phyloP scores from a whole-genome alignment of 192 early-diverging fungal genomes.

The Rhizophagus sp. region DNA sequence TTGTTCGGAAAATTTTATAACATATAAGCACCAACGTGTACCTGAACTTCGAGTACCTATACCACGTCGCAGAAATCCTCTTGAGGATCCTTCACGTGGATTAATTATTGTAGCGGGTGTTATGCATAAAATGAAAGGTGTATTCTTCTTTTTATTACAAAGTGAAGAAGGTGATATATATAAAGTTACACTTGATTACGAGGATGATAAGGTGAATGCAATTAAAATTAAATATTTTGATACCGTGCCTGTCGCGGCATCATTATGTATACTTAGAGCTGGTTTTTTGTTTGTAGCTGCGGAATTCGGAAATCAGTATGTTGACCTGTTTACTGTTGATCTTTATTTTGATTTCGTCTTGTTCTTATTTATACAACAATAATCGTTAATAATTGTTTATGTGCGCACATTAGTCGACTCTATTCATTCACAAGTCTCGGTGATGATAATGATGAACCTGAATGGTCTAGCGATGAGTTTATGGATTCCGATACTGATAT shows the following conservation, averaged over 20 bases:
- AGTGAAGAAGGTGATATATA: slow-evolving; percentile 92
- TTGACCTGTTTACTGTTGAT: slow-evolving; percentile 18
- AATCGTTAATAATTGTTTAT: too few relatives aligned
- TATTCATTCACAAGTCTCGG: slow-evolving; percentile 95
- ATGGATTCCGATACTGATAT: slow-evolving; percentile 56
- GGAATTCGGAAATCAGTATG: slow-evolving; percentile 94
- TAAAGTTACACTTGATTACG: slow-evolving; percentile 87
- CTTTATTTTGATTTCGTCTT: background rate
- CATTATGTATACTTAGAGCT: slow-evolving; percentile 83
- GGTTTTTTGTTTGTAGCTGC: slow-evolving; percentile 92
- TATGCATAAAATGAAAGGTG: slow-evolving; percentile 88
- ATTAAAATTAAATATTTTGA: slow-evolving; percentile 96
- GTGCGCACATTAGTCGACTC: slow-evolving; percentile 57
- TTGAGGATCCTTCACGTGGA: slow-evolving; percentile 66
- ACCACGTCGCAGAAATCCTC: slow-evolving; percentile 71
- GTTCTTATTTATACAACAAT: background rate
- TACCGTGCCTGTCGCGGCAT: slow-evolving; percentile 79
- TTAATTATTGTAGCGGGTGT: slow-evolving; percentile 81
- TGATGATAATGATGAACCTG: slow-evolving; percentile 82
- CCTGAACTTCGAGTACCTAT: slow-evolving; percentile 72
- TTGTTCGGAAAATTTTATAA: slow-evolving; percentile 87
- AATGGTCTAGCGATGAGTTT: slow-evolving; percentile 73
- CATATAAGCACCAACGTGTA: slow-evolving; percentile 78
- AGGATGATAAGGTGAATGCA: slow-evolving; percentile 56
- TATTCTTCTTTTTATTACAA: slow-evolving; percentile 91